Conservation (phyloP, 2,329 filamentous ascomycete genomes). For the Catunica adiposa region DNA sequence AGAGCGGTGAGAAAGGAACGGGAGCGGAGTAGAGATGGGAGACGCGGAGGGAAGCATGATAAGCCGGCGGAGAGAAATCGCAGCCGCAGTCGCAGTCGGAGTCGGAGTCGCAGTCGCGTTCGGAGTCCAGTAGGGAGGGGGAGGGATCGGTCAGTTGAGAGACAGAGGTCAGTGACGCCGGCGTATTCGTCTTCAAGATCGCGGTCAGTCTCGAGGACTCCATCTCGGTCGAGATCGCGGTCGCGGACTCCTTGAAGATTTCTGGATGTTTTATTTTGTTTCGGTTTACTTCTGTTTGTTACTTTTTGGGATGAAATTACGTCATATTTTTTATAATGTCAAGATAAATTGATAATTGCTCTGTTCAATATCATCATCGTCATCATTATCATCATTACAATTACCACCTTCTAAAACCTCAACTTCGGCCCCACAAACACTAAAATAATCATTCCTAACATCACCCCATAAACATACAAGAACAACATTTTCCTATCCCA, state of each 20-base stretch:
- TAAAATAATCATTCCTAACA: conserved; percentile 59
- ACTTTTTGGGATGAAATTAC: too few relatives aligned
- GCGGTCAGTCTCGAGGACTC: not conserved
- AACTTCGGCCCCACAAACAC: conserved; percentile 82
- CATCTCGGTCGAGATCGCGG: conserved; percentile 9
- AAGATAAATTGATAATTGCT: not conserved
- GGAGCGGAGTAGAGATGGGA: not conserved
- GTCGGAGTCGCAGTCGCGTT: not conserved
- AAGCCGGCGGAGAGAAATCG: not conserved
- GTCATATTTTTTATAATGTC: not conserved
- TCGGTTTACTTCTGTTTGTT: not conserved
- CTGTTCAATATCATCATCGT: not conserved
- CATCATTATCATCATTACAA: not conserved
- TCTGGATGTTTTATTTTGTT: not conserved
- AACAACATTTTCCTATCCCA: conserved; percentile 73
- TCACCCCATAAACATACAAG: conserved; percentile 65
- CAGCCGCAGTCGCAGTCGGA: not conserved
- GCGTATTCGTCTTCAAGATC: not conserved
- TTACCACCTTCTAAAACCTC: conserved; percentile 36
- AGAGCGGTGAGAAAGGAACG: not conserved
- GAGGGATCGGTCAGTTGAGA: not conserved
- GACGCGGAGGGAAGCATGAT: too few relatives aligned
- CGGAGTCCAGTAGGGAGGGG: not conserved
- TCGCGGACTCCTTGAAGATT: conserved; percentile 6
- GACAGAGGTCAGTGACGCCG: too few relatives aligned